These are phyloP conservation scores for Leccinum arenicola DNA, from an alignment of 768 basidiomycete species.

Conservation along the genomic window DNA sequence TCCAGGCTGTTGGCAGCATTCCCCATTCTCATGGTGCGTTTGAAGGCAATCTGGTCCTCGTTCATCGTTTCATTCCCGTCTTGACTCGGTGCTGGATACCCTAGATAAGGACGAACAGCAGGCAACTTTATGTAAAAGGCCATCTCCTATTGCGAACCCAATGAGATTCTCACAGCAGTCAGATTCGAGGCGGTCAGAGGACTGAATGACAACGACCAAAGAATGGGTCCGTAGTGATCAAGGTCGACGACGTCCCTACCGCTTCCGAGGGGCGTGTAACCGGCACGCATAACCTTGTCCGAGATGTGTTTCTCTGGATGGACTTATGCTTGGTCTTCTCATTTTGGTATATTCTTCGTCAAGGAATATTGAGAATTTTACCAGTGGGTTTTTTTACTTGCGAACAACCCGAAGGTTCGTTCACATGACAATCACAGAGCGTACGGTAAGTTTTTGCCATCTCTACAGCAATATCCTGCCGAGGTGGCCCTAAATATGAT, in stretches of 20 bases:
- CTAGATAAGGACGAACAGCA: slow-evolving; percentile 36
- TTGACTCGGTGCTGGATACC: slow-evolving; percentile 25
- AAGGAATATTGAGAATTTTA: neutral
- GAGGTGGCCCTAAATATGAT: too few species aligned
- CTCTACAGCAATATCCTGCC: too few species aligned
- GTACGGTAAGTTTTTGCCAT: too few species aligned
- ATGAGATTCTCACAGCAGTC: slow-evolving; percentile 28
- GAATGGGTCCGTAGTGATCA: neutral
- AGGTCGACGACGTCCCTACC: too few species aligned
- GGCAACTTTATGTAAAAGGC: too few species aligned
- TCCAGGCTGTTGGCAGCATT: neutral
- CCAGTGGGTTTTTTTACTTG: neutral
- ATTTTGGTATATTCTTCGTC: neutral
- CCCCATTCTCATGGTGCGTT: slow-evolving; percentile 12
- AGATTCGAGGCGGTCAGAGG: slow-evolving; percentile 19
- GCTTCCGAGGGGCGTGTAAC: too few species aligned
- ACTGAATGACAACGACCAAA: neutral
- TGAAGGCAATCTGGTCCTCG: slow-evolving; percentile 1
- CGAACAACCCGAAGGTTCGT: too few species aligned
- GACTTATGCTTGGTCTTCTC: neutral
- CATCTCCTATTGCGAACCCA: too few species aligned
- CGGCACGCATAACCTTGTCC: too few species aligned
- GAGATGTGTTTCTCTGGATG: neutral
- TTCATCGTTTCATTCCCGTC: neutral
- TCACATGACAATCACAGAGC: too few species aligned